A percentile compares a stretch with the other conserved stretches of the same genome.
These are phyloP conservation scores for Penicillium sp. DNA, from an alignment of 2,329 filamentous ascomycete genomes.

Conservation along the genomic window DNA sequence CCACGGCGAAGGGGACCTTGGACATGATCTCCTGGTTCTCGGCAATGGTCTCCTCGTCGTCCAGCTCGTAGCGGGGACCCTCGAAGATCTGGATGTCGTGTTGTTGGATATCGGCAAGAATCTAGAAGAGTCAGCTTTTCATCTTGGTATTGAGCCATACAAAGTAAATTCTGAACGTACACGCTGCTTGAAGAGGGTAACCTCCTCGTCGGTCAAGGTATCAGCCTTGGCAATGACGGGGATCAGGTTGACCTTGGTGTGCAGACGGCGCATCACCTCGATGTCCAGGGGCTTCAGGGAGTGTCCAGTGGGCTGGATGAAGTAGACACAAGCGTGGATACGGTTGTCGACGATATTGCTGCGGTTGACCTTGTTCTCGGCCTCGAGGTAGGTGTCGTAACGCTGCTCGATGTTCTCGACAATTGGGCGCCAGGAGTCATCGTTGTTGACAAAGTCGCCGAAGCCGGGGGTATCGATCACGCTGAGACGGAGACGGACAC, in stretches of 20 bases:
- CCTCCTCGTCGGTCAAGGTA: conserved; percentile 96
- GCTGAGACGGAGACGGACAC: conserved; percentile 91
- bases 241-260: conserved; percentile 99
- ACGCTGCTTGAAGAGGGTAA: conserved; percentile 89
- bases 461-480: conserved; percentile 98
- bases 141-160: not conserved
- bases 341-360: conserved; percentile 99
- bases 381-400: conserved; percentile 96
- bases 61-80: conserved; percentile 95
- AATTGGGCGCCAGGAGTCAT: conserved; percentile 98
- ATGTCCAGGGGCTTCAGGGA: conserved; percentile 98
- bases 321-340: conserved; percentile 98
- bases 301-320: conserved; percentile 98
- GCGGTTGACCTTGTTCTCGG: conserved; percentile 99
- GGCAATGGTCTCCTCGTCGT: conserved; percentile 98
- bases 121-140: conserved; percentile 58
- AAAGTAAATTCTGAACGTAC: conserved; percentile 58
- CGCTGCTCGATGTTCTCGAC: conserved; percentile 99
- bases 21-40: conserved; percentile 99
- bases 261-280: conserved; percentile 97
- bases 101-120: conserved; percentile 93
- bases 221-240: conserved; percentile 99
- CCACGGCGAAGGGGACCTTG: conserved; percentile 97
- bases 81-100: conserved; percentile 99
- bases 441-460: conserved; percentile 99